phyloP scores from a whole-genome alignment of 306 rosid species.

The Amphicarpaea edgeworthii region DNA sequence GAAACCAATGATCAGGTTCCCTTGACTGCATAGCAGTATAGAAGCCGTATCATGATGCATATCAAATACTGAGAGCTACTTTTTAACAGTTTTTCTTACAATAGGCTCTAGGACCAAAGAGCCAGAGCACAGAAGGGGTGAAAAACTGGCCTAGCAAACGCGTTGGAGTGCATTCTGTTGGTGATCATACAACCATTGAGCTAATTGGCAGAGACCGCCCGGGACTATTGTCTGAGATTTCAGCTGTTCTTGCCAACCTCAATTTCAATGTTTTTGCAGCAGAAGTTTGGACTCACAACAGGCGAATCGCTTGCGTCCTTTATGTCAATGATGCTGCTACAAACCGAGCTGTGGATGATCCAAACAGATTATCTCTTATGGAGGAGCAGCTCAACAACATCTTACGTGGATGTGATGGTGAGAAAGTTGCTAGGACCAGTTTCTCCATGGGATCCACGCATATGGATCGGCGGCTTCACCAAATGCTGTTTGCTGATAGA shows the following conservation, averaged over 20 bases:
- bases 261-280: constrained; percentile 73
- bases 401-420: constrained; percentile 67
- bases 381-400: constrained; percentile 87
- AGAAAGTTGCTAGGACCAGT: constrained; percentile 68
- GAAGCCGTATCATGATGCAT: constrained; percentile 3
- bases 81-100: constrained; percentile 58
- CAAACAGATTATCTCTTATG: constrained; percentile 62
- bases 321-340: constrained; percentile 66
- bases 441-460: constrained; percentile 79
- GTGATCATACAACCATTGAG: constrained; percentile 73
- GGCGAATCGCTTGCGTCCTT: constrained; percentile 74
- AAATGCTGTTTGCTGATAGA: constrained; percentile 79
- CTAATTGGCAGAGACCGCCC: constrained; percentile 86
- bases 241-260: constrained; percentile 80
- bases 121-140: constrained; percentile 59
- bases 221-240: constrained; percentile 82
- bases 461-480: constrained; percentile 81
- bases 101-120: constrained; percentile 91
- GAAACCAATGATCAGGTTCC: constrained; percentile 15
- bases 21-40: constrained; percentile 13
- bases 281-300: constrained; percentile 86
- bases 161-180: constrained; percentile 75
- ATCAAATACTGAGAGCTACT: constrained; percentile 52
- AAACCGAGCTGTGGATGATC: constrained; percentile 53
- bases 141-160: constrained; percentile 64